Evolutionary conservation across 495 filamentous ascomycete genomes (phyloP), one percentile per base, ranked within the genome.

Genomic region (Podospora appendiculata): DNA sequence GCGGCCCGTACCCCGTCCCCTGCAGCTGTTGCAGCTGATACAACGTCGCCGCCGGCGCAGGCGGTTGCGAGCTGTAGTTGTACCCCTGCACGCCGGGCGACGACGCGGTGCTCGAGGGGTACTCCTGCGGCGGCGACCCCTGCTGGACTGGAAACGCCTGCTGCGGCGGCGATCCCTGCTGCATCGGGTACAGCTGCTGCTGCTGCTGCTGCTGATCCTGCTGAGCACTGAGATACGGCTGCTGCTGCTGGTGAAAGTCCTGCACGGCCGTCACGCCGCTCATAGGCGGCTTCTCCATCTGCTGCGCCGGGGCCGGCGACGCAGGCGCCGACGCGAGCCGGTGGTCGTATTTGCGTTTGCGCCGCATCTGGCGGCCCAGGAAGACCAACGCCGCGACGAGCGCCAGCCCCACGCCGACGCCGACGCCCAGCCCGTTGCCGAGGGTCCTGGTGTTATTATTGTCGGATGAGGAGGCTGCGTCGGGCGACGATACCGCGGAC

Each of bases 1-100:
- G 25, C 7, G 2, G 10, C 45, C 19, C 25, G 18, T 32, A 25
- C 19, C 11, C 11, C 45, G 19, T 18, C 19, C 11, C 11, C 45
- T 18, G 19, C 11, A 34, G 45, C 46, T 36, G 46, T 33, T 48
- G 46, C 46, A 48, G 8, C 33, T 48, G 46, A 19, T 48, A 48
- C 35, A 48, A 9, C 8, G 11, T 48, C 13, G 11, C 46, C 16
- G 33, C 46, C 8, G 35, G 46, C 33, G 33, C 46, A 9, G 44
- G 44, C 32, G 44, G 10, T 17, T 46, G 44, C 44, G 46, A 18
- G 16, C 35, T 38, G 34, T 38, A 48, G 18, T 39, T 48, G 35
- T 38, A 48, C 33, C 33, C 33, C 9, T 38, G 46, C 33, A 38
- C 33, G 10, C 11, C 32, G 10, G 35, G 17, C 32, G 46, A 40